A percentile compares a stretch with the other conserved stretches of the same genome.
Conservation (phyloP, 495 filamentous ascomycete genomes). For the Amphirosellinia nigrospora region DNA sequence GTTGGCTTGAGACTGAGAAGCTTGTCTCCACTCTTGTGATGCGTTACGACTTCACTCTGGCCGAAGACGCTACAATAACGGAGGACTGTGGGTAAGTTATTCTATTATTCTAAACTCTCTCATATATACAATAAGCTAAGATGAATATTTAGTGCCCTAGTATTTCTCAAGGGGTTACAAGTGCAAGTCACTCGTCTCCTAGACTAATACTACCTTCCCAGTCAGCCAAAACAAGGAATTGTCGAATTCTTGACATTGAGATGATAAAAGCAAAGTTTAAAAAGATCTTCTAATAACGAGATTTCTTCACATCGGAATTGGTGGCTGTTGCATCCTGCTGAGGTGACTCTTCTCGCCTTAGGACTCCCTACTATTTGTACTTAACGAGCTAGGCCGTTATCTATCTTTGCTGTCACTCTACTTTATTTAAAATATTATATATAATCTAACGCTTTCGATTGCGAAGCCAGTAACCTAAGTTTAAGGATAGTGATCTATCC, state of each 20-base stretch:
- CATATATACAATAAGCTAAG: not conserved
- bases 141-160: not conserved
- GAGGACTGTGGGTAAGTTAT: constrained; percentile 13
- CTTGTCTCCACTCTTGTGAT: constrained; percentile 11
- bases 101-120: not conserved
- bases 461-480: too few relatives aligned
- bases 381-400: not conserved
- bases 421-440: not conserved
- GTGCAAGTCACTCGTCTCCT: not conserved
- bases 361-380: not conserved
- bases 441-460: not conserved
- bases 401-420: not conserved
- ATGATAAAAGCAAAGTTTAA: not conserved
- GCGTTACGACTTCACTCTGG: constrained; percentile 13
- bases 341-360: too few relatives aligned
- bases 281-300: not conserved
- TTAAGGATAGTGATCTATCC: not conserved
- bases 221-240: not conserved
- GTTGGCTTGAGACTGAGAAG: constrained; percentile 19
- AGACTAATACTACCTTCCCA: not conserved
- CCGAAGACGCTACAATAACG: constrained; percentile 5
- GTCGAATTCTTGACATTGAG: not conserved
- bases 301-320: not conserved
- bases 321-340: too few relatives aligned
- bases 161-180: constrained; percentile 10